These are phyloP conservation scores for Metschnikowia anglica DNA, from an alignment of 805 yeast genomes.

Conservation along the genomic window DNA sequence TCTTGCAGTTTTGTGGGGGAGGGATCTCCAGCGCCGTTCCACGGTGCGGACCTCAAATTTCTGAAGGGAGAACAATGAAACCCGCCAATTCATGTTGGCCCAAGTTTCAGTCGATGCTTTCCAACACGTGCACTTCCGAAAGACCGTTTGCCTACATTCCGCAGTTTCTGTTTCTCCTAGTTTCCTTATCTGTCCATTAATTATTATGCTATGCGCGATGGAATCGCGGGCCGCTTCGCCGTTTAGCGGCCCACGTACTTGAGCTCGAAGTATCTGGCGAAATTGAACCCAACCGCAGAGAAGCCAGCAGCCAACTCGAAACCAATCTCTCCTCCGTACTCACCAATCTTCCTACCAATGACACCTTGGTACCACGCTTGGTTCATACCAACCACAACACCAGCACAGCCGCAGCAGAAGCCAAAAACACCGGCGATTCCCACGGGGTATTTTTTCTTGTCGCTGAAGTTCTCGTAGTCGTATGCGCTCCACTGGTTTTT, in stretches of 20 bases:
- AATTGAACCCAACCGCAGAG: conserved; percentile 59
- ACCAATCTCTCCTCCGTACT: conserved; percentile 80
- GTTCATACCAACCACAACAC: conserved; percentile 83
- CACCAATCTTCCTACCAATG: conserved; percentile 60
- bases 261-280: conserved; percentile 62
- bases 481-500: conserved; percentile 59
- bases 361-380: conserved; percentile 84
- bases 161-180: too few relatives aligned
- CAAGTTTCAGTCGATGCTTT: too few relatives aligned
- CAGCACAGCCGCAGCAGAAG: conserved; percentile 80
- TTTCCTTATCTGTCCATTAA: too few relatives aligned
- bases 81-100: too few relatives aligned
- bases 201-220: too few relatives aligned
- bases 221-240: neutral
- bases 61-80: too few relatives aligned
- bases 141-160: neutral
- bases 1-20: too few relatives aligned
- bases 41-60: too few relatives aligned
- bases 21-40: too few relatives aligned
- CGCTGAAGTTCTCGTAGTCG: conserved; percentile 60
- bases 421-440: conserved; percentile 80
- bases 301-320: conserved; percentile 73
- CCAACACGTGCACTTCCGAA: too few relatives aligned
- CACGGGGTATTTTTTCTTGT: conserved; percentile 59
- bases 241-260: conserved; percentile 57